phyloP scores from a whole-genome alignment of 805 yeast species.

The Zygoascus tannicola region DNA sequence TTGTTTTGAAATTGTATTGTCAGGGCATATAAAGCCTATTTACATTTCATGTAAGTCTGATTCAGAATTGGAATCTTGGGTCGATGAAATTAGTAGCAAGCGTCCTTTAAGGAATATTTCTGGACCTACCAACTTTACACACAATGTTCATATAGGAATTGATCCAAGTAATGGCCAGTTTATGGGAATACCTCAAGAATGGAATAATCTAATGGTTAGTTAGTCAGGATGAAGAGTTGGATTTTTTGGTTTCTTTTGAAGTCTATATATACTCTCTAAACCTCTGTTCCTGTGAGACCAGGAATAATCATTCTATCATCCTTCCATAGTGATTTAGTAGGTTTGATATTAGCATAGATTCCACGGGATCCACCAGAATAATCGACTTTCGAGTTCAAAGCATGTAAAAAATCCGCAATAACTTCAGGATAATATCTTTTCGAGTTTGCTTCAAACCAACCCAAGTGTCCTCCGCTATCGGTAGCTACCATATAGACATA shows the following conservation, averaged over 20 bases:
- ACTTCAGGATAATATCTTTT: slow-evolving; percentile 59
- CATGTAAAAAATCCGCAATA: slow-evolving; percentile 34
- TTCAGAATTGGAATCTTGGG: background rate
- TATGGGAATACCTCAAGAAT: too few relatives aligned
- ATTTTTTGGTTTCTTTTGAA: too few relatives aligned
- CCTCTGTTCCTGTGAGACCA: background rate
- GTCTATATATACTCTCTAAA: too few relatives aligned
- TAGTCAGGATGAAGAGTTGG: too few relatives aligned
- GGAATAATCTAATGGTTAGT: too few relatives aligned
- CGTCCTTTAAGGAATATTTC: background rate
- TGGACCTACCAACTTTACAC: background rate
- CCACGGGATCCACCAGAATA: slow-evolving; percentile 5
- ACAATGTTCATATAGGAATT: background rate
- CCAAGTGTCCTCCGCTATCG: slow-evolving; percentile 71
- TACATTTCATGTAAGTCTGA: background rate
- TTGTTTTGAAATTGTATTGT: background rate
- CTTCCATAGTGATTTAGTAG: slow-evolving; percentile 14
- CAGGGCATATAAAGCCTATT: background rate
- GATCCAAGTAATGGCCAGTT: background rate
- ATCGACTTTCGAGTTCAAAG: slow-evolving; percentile 28
- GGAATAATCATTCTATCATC: slow-evolving; percentile 11
- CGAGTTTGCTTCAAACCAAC: slow-evolving; percentile 57
- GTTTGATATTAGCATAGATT: slow-evolving; percentile 8
- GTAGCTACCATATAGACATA: slow-evolving; percentile 49
- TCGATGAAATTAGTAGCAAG: background rate